phyloP scores from a whole-genome alignment of 192 early-diverging fungal genomes.

The Ambispora gerdemannii region DNA sequence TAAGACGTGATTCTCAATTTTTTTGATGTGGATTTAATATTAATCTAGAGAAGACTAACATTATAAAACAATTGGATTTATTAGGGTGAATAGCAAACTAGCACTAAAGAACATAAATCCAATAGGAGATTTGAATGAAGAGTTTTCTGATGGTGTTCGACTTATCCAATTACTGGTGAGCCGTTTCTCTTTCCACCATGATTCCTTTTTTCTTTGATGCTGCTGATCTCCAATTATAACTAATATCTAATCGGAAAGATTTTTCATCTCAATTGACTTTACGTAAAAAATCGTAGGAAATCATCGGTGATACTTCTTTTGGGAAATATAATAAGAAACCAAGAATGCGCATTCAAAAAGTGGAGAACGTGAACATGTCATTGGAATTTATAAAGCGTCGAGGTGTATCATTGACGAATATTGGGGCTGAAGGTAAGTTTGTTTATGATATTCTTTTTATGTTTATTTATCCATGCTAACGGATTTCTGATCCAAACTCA shows the following conservation, averaged over 20 bases:
- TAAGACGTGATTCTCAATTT: too few species aligned
- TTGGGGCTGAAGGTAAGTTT: conserved; percentile 83
- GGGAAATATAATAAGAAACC: conserved; percentile 87
- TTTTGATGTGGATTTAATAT: too few species aligned
- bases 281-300: too few species aligned
- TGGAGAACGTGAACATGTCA: conserved; percentile 94
- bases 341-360: conserved; percentile 87
- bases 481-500: neutral
- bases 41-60: neutral
- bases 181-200: neutral
- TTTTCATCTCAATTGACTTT: too few species aligned
- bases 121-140: conserved; percentile 40
- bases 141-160: conserved; percentile 53
- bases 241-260: too few species aligned
- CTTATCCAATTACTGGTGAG: conserved; percentile 58
- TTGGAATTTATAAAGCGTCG: conserved; percentile 88
- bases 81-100: conserved; percentile 78
- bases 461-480: neutral
- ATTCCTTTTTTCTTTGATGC: neutral
- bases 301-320: conserved; percentile 87
- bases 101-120: conserved; percentile 46
- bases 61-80: neutral
- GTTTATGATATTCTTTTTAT: conserved; percentile 29
- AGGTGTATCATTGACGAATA: conserved; percentile 87
- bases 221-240: too few species aligned